A percentile compares a stretch with the other conserved stretches of the same genome.
These are phyloP conservation scores for Ramularia collo-cygni DNA, from an alignment of 2,329 filamentous ascomycete genomes.

Conservation along the genomic window DNA sequence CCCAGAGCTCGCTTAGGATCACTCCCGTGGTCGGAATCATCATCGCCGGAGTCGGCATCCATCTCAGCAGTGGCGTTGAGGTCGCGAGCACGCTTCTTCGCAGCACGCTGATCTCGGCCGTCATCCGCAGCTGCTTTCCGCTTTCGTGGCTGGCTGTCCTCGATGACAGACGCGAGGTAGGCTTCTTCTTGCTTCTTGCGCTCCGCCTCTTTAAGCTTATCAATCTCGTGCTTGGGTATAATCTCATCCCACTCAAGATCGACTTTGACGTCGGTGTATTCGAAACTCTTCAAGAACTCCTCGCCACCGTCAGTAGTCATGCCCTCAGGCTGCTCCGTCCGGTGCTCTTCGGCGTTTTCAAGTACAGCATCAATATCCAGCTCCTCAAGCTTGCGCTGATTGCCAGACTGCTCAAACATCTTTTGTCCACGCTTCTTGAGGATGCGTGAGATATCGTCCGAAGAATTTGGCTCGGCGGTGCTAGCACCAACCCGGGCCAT, in stretches of 20 bases:
- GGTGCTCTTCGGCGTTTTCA: conserved; percentile 93
- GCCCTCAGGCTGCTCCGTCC: conserved; percentile 89
- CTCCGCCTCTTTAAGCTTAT: conserved; percentile 82
- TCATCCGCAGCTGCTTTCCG: conserved; percentile 59
- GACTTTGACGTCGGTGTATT: conserved; percentile 96
- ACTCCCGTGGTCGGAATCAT: conserved; percentile 46
- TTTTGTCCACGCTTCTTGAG: conserved; percentile 97
- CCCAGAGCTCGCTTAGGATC: conserved; percentile 86
- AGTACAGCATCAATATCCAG: conserved; percentile 96
- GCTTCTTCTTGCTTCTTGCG: conserved; percentile 75
- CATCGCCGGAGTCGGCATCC: conserved; percentile 47
- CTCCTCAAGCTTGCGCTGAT: conserved; percentile 93
- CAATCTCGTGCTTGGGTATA: conserved; percentile 87
- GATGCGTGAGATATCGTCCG: conserved; percentile 92
- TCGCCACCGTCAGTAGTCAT: conserved; percentile 94
- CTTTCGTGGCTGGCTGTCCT: conserved; percentile 76
- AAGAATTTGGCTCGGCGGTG: conserved; percentile 73
- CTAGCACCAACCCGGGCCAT: conserved; percentile 55
- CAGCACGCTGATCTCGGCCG: conserved; percentile 58
- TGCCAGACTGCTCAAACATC: conserved; percentile 96
- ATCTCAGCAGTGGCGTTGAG: conserved; percentile 59
- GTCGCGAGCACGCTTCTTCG: conserved; percentile 61
- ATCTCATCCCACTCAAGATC: conserved; percentile 97
- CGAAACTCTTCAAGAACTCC: conserved; percentile 82
- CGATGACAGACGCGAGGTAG: conserved; percentile 73